A percentile compares a stretch with the other conserved stretches of the same genome.
phyloP scores from a whole-genome alignment of 2,329 filamentous ascomycete species.

The Fusarium decemcellulare region DNA sequence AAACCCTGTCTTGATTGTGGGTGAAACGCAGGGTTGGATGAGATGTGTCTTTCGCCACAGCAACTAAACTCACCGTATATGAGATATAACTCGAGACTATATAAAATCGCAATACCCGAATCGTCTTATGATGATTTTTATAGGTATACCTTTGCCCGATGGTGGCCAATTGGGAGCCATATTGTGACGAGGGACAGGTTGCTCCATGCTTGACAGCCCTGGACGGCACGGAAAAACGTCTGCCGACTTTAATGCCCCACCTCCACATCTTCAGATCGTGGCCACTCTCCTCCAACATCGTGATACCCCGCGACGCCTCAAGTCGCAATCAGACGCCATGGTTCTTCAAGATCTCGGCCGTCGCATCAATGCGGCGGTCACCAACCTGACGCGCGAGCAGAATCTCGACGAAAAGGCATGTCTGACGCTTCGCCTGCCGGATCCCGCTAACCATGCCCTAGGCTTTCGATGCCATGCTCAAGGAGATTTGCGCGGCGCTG shows the following conservation, averaged over 20 bases:
- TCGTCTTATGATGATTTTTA: too few relatives aligned
- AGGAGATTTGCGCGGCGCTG: conserved; percentile 96
- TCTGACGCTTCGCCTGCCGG: conserved; percentile 18
- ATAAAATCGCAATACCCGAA: too few relatives aligned
- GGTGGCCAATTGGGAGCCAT: too few relatives aligned
- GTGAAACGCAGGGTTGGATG: too few relatives aligned
- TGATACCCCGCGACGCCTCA: conserved; percentile 43
- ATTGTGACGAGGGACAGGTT: too few relatives aligned
- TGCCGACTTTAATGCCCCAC: conserved; percentile 32
- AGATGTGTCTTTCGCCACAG: too few relatives aligned
- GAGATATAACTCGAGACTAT: too few relatives aligned
- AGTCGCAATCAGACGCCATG: conserved; percentile 69
- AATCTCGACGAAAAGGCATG: conserved; percentile 96
- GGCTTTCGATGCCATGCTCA: conserved; percentile 98
- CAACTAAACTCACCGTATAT: too few relatives aligned
- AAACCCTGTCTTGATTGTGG: too few relatives aligned
- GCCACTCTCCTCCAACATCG: conserved; percentile 40
- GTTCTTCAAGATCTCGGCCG: conserved; percentile 99
- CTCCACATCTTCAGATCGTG: conserved; percentile 42
- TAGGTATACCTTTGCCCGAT: too few relatives aligned
- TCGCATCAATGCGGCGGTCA: conserved; percentile 97
- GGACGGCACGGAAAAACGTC: conserved; percentile 34
- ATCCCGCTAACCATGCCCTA: conserved; percentile 52
- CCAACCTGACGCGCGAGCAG: conserved; percentile 89
- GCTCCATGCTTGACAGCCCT: too few relatives aligned